Evolutionary conservation across 495 filamentous ascomycete genomes (phyloP), one percentile per base, ranked within the genome.

Genomic region (Jackrogersella multiformis): DNA sequence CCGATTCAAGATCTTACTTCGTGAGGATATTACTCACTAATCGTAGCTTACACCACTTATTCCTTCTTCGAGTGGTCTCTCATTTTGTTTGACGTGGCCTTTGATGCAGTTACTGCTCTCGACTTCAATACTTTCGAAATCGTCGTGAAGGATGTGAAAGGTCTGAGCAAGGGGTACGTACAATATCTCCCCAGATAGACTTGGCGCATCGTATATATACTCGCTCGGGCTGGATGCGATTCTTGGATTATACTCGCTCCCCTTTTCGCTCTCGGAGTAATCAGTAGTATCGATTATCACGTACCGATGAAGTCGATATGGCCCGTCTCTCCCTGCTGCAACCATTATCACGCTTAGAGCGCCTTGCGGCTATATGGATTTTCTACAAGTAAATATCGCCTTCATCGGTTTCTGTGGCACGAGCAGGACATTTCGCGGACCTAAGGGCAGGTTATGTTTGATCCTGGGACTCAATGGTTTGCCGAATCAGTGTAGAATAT

Each of bases 91-190:
- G 95, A 99, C 77, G 92, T 99, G 46, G 94, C 85, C 13, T 99
- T 98, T 77, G 95, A 99, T 81, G 93, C 96, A 34, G 90, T 98
- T 56, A 98, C 95, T 8, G 92, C 92, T n/a, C 79, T 97, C 56
- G 95, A 99, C 77, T 99, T 98, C 81, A 86, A 89, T 38, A 88
- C 87, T 21, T 90, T 99, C 74, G 94, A 99, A 75, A 78, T 99
- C 64, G 86, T 93, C 71, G 83, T 99, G 58, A 90, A 86, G 77
- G 95, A 99, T 82, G 83, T 92, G 38, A 93, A 93, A 78, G 94
- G 95, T 53, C 79, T 89, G 72, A 94, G 90, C 81, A 95, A 94
- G 93, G 96, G 95, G 96, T 99, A 99, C 88, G 96, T 98, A 85
- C 87, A 88, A 78, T 92, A 92, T 92, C 92, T 98, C 85, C 96